Evolutionary conservation across 306 rosid genomes (phyloP).

Genomic region (Pterocarpus macrocarpus): DNA sequence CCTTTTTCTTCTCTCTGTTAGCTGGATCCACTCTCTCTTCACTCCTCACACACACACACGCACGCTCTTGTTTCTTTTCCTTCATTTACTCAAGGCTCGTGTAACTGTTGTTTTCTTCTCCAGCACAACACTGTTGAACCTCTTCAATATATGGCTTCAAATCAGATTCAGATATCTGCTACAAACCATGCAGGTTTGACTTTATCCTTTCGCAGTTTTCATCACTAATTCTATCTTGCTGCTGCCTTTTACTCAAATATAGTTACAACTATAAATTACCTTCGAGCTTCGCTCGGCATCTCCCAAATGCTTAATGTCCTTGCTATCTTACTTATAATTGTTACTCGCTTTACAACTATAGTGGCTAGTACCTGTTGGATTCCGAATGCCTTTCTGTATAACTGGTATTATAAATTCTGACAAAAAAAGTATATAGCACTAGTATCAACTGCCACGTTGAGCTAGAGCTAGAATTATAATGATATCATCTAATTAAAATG

Average conservation of each 20-base stretch:
- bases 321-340: not conserved
- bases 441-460: not conserved
- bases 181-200: slow-evolving; percentile 66
- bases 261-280: not conserved
- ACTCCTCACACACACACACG: not conserved
- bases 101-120: slow-evolving; percentile 33
- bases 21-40: slow-evolving; percentile 33
- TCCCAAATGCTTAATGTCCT: not conserved
- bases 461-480: not conserved
- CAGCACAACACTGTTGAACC: slow-evolving; percentile 18
- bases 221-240: not conserved
- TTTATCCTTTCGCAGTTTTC: slow-evolving; percentile 15
- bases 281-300: not conserved
- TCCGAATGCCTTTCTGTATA: not conserved
- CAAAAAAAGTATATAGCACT: not conserved
- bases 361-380: not conserved
- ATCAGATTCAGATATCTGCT: slow-evolving; percentile 61
- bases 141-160: slow-evolving; percentile 56
- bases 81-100: slow-evolving; percentile 19
- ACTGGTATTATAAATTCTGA: not conserved
- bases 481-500: not conserved
- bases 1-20: not conserved
- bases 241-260: not conserved
- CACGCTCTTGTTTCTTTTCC: slow-evolving; percentile 1
- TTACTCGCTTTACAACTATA: not conserved